Evolutionary conservation across 306 rosid species (phyloP).

Genomic region (Lupinus albus): DNA sequence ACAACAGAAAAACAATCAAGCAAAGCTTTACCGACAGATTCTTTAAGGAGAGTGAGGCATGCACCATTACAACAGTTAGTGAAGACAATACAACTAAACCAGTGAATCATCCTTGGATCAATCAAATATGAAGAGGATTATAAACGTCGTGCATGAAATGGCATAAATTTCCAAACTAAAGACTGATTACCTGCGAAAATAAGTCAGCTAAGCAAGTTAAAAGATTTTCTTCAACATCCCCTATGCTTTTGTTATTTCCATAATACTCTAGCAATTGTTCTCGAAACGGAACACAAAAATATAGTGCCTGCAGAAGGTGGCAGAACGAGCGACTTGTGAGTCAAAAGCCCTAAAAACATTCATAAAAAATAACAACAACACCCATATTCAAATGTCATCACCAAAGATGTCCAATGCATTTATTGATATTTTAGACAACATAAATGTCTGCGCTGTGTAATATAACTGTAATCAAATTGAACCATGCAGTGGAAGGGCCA

Average conservation of each 20-base stretch:
- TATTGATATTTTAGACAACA: constrained; percentile 8
- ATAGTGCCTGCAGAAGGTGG: constrained; percentile 73
- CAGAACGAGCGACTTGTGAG: constrained; percentile 31
- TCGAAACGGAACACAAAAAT: constrained; percentile 98
- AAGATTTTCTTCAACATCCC: constrained; percentile 89
- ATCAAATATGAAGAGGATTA: constrained; percentile 8
- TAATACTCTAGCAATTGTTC: constrained; percentile 89
- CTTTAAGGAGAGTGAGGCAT: constrained; percentile 9
- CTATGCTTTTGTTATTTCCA: constrained; percentile 69
- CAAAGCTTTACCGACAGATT: constrained; percentile 11
- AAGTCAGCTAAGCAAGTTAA: constrained; percentile 96
- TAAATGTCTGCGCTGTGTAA: background rate
- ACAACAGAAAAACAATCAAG: constrained; percentile 15
- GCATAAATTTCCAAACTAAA: constrained; percentile 31
- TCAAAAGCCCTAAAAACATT: constrained; percentile 17
- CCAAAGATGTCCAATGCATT: constrained; percentile 11
- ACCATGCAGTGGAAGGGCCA: constrained; percentile 5
- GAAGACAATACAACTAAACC: constrained; percentile 31
- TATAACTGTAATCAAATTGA: background rate
- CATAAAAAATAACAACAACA: constrained; percentile 16
- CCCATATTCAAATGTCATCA: constrained; percentile 17
- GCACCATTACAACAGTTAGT: background rate
- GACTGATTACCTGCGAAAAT: constrained; percentile 77
- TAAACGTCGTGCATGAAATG: background rate
- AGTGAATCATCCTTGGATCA: background rate